A percentile compares a stretch with the other conserved stretches of the same genome.
Evolutionary conservation across 108 stramenopile genomes (phyloP).

Genomic region (Cyclotella choctawhatcheeana): DNA sequence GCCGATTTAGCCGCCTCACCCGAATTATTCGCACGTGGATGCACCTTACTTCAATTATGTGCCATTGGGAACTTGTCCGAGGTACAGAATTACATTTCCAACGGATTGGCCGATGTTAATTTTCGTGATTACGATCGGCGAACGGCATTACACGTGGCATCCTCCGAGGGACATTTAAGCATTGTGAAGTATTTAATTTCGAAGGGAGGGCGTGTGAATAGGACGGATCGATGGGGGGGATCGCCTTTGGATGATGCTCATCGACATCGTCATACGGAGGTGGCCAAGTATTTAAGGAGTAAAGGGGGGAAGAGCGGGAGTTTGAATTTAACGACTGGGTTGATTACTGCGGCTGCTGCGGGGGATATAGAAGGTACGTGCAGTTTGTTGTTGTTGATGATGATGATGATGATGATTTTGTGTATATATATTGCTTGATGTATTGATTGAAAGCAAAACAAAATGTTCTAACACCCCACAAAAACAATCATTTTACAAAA

Average conservation of each 20-base stretch:
- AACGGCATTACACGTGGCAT: constrained; percentile 84
- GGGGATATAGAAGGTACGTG: constrained; percentile 46
- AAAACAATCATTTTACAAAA: too few species aligned
- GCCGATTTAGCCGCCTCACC: constrained; percentile 60
- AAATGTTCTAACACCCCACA: too few species aligned
- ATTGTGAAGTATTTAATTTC: constrained; percentile 60
- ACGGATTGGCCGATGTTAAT: constrained; percentile 47
- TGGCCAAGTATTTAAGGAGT: constrained; percentile 69
- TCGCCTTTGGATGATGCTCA: constrained; percentile 89
- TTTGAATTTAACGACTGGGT: constrained; percentile 64
- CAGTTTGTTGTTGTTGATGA: too few species aligned
- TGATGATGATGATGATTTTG: too few species aligned
- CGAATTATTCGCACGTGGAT: constrained; percentile 30
- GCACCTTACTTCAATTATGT: background rate
- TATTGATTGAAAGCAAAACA: too few species aligned
- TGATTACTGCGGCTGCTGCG: constrained; percentile 83
- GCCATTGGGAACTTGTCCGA: background rate
- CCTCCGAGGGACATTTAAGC: constrained; percentile 82
- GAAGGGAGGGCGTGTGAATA: constrained; percentile 70
- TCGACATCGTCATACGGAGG: constrained; percentile 75
- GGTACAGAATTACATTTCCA: background rate
- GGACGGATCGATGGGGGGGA: constrained; percentile 83
- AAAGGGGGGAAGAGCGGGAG: constrained; percentile 77
- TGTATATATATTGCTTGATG: too few species aligned
- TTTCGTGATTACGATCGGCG: constrained; percentile 92